Evolutionary conservation across 306 rosid genomes (phyloP).

Genomic region (Neltuma alba): DNA sequence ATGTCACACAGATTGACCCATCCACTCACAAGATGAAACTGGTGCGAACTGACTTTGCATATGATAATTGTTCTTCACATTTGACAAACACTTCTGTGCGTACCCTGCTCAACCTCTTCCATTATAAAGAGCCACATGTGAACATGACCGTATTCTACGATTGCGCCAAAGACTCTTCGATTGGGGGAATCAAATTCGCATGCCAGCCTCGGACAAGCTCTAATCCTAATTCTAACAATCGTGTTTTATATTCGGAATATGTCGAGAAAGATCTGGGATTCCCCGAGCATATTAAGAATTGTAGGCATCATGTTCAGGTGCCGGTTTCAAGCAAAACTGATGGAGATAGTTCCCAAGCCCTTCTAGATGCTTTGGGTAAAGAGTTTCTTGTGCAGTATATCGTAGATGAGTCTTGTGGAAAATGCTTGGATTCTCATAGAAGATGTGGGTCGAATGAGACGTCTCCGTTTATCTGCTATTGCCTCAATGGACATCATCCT

Average conservation of each 20-base stretch:
- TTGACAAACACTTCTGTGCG: not conserved
- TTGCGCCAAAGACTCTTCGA: not conserved
- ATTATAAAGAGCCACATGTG: not conserved
- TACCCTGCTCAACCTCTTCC: not conserved
- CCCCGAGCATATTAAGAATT: too few relatives aligned
- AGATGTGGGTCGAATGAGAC: not conserved
- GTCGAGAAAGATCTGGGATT: accelerated
- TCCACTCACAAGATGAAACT: not conserved
- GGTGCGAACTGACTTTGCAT: not conserved
- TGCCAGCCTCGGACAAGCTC: not conserved
- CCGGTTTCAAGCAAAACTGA: not conserved
- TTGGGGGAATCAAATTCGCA: not conserved
- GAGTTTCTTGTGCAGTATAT: conserved; percentile 20
- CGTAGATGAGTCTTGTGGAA: not conserved
- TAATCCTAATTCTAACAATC: too few relatives aligned
- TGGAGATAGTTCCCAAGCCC: too few relatives aligned
- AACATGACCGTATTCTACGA: not conserved
- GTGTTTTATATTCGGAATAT: not conserved
- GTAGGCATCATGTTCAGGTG: not conserved
- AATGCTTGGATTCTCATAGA: not conserved
- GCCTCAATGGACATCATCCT: not conserved
- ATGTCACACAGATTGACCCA: not conserved
- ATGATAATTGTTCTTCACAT: not conserved
- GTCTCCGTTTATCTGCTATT: not conserved
- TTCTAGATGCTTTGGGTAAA: accelerated